Evolutionary conservation across 1,284 basidiomycete genomes (phyloP).

Genomic region (Sporisorium scitamineum): DNA sequence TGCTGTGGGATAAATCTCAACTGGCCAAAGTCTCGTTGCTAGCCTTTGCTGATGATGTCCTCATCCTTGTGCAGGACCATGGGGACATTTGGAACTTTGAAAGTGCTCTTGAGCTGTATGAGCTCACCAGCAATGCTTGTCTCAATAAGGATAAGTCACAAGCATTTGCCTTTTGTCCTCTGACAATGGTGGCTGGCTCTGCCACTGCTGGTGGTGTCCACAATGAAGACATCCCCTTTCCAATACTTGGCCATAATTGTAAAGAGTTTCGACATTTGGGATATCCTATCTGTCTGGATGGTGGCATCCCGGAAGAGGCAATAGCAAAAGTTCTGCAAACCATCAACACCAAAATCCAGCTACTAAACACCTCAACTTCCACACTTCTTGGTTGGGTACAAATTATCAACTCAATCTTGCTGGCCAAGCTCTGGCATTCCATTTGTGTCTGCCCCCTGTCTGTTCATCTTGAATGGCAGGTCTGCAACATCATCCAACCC

Average conservation of each 20-base stretch:
- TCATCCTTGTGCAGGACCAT: too few species aligned
- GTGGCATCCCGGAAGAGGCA: background rate
- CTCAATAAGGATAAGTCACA: conserved; percentile 12
- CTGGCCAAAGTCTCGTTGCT: conserved; percentile 4
- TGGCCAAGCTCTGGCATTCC: conserved; percentile 13
- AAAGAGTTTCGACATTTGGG: conserved; percentile 7
- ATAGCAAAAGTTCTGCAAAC: background rate
- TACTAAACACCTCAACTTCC: background rate
- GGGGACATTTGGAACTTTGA: too few species aligned
- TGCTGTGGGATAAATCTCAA: conserved; percentile 5
- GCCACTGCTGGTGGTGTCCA: background rate
- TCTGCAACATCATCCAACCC: background rate
- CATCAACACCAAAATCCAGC: conserved; percentile 5
- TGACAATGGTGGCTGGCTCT: background rate
- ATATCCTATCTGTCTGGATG: conserved; percentile 11
- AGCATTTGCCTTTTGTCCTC: conserved; percentile 6
- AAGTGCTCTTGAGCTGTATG: conserved; percentile 1
- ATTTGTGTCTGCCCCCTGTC: conserved; percentile 11
- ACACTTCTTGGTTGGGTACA: conserved; percentile 5
- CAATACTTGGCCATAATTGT: background rate
- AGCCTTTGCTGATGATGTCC: background rate
- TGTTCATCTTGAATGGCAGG: background rate
- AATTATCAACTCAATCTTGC: conserved; percentile 15
- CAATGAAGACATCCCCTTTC: conserved; percentile 8
- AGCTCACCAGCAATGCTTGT: conserved; percentile 6